Percentiles rank a stretch among this genome's conserved stretches.
These are phyloP conservation scores for Fusarium abutilonis DNA, from an alignment of 2,329 filamentous ascomycete species.

Conservation along the genomic window DNA sequence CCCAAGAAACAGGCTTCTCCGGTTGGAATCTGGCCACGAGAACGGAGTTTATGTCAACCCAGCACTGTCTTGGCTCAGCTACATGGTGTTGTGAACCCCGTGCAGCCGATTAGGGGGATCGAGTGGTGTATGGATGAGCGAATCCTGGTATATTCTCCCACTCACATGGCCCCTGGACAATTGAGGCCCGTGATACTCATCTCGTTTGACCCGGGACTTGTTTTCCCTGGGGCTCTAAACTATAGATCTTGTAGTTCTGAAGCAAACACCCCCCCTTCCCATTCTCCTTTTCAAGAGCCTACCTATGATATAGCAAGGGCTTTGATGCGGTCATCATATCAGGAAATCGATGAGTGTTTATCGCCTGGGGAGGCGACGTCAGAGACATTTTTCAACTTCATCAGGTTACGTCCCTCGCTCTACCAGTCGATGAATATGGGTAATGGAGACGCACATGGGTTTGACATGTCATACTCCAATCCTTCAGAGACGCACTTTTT, in stretches of 20 bases:
- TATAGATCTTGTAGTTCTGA: constrained; percentile 1
- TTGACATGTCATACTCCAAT: constrained; percentile 27
- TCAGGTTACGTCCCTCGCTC: constrained; percentile 17
- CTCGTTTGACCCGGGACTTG: constrained; percentile 47
- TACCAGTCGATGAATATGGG: constrained; percentile 35
- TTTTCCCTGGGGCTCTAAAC: constrained; percentile 35
- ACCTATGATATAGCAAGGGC: not conserved
- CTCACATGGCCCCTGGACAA: constrained; percentile 16
- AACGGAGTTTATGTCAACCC: constrained; percentile 4
- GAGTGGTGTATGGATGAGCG: constrained; percentile 59
- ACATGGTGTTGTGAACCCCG: constrained; percentile 51
- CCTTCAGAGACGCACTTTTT: not conserved
- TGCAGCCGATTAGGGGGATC: constrained; percentile 48
- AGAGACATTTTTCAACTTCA: constrained; percentile 1
- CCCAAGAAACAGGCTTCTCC: constrained; percentile 24
- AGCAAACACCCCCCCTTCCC: not conserved
- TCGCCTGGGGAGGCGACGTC: not conserved
- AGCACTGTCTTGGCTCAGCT: constrained; percentile 38
- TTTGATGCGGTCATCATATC: not conserved
- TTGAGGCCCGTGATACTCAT: constrained; percentile 41
- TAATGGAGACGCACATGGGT: constrained; percentile 32
- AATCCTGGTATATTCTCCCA: constrained; percentile 56
- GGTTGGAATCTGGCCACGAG: constrained; percentile 42
- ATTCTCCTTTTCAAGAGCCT: not conserved
- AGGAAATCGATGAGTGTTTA: not conserved